Evolutionary conservation across 2,329 filamentous ascomycete species (phyloP).

Genomic region (Penicillium sp.): DNA sequence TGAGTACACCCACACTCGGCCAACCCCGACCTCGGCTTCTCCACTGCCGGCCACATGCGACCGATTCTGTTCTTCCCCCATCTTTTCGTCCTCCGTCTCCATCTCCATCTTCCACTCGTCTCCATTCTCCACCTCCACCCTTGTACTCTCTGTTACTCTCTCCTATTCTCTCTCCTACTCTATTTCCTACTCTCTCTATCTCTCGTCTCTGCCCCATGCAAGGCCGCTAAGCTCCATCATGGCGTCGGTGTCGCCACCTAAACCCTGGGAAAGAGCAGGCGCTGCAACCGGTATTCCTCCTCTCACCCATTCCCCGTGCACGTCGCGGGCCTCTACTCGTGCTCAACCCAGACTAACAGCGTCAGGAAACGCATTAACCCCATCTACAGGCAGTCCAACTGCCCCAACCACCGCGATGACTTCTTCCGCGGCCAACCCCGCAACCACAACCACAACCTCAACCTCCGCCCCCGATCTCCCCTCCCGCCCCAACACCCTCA

Average conservation of each 20-base stretch:
- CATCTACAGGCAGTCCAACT: constrained; percentile 27
- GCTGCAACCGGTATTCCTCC: constrained; percentile 53
- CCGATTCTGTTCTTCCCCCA: constrained; percentile 13
- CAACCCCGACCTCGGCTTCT: constrained; percentile 33
- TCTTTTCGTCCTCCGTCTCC: constrained; percentile 14
- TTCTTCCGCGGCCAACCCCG: constrained; percentile 48
- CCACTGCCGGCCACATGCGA: constrained; percentile 30
- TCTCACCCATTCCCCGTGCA: background rate
- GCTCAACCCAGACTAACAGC: constrained; percentile 4
- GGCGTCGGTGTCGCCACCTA: constrained; percentile 79
- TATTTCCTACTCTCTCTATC: background rate
- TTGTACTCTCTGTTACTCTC: constrained; percentile 8
- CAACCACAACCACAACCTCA: constrained; percentile 45
- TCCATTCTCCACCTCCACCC: constrained; percentile 12
- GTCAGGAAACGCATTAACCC: constrained; percentile 32
- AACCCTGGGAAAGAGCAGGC: constrained; percentile 91
- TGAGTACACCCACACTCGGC: constrained; percentile 8
- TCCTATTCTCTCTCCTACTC: constrained; percentile 7
- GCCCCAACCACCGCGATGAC: constrained; percentile 42
- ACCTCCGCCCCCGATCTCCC: constrained; percentile 71
- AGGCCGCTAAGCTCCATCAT: constrained; percentile 45
- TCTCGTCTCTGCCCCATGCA: constrained; percentile 28
- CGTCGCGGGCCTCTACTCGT: too few relatives aligned
- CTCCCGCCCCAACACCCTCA: constrained; percentile 77
- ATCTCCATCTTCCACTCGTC: constrained; percentile 4